Conservation (phyloP, 306 rosid genomes). For the Malus sylvestris region DNA sequence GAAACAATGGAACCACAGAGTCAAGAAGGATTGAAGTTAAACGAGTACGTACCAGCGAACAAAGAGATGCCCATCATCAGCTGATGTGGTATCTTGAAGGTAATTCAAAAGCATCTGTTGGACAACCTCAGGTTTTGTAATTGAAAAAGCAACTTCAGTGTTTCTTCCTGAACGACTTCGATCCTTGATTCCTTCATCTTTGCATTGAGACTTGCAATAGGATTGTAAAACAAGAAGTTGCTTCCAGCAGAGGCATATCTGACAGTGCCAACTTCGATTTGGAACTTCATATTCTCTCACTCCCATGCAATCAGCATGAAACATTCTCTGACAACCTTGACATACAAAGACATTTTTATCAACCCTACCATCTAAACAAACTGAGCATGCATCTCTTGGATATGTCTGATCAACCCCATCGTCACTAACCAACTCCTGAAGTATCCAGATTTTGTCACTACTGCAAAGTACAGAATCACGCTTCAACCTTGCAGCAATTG, state of each 20-base stretch:
- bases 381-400: slow-evolving; percentile 62
- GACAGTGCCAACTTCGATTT: slow-evolving; percentile 74
- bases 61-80: slow-evolving; percentile 87
- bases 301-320: slow-evolving; percentile 86
- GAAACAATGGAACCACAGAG: slow-evolving; percentile 15
- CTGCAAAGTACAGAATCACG: slow-evolving; percentile 78
- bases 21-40: slow-evolving; percentile 16
- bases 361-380: slow-evolving; percentile 61
- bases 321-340: slow-evolving; percentile 70
- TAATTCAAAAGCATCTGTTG: slow-evolving; percentile 90
- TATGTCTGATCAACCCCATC: slow-evolving; percentile 32
- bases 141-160: slow-evolving; percentile 29
- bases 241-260: slow-evolving; percentile 69
- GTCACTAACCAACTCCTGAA: slow-evolving; percentile 49
- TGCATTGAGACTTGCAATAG: slow-evolving; percentile 67
- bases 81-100: slow-evolving; percentile 67
- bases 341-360: slow-evolving; percentile 48
- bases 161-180: slow-evolving; percentile 31
- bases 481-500: slow-evolving; percentile 98
- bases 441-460: slow-evolving; percentile 71
- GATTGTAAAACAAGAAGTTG: slow-evolving; percentile 80
- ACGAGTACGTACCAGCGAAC: slow-evolving; percentile 73
- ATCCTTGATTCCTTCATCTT: slow-evolving; percentile 45
- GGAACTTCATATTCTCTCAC: slow-evolving; percentile 67
- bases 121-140: slow-evolving; percentile 59